Evolutionary conservation across 1,284 basidiomycete species (phyloP), one percentile per base, ranked within the genome.

Genomic region (Fereydounia khargensis): DNA sequence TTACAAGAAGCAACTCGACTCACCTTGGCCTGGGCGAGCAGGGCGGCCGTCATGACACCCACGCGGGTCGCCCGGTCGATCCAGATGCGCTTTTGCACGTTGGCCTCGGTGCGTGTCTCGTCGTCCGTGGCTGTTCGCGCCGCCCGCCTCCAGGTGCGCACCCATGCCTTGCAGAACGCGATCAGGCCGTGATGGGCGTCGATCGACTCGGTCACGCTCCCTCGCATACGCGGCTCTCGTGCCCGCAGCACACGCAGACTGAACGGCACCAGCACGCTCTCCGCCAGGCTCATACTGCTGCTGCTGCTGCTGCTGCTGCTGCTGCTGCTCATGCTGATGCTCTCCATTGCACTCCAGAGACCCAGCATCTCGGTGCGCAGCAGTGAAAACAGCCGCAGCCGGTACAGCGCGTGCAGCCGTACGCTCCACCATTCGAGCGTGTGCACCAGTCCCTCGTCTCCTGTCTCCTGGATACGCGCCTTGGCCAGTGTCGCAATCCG

Each of bases 391-490:
- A 65, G 31, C 23, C 44, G 41, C 25, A 65, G 33, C 20, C 63
- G 23, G 13, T 43, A 31, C n/a, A 65, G 39, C 5, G 58, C 35
- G 16, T 65, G 57, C 20, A 65, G 35, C 6, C 63, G 39, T 0
- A 61, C 34, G 10, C 19, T 46, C 63, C 63, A 65, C 63, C 63
- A 65, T n/a, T 30, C 14, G 11, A 45, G 19, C 17, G 39, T 31
- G 9, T 57, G 25, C 21, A 54, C 10, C 0, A 47, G 47, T 10
- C 42, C 37, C 4, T 38, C 41, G 1, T 43, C 20, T 6, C 33
- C 37, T 37, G 31, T 28, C n/a, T 5, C 13, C 5, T 42, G 24
- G 39, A 65, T 47, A 2, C 43, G 14, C 7, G 9, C 20, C 6
- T 47, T 32, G 0, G 54, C 47, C 1, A 58, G 25, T 2, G 24